Conservation (phyloP, 306 rosid species). For the Quercus ilex region DNA sequence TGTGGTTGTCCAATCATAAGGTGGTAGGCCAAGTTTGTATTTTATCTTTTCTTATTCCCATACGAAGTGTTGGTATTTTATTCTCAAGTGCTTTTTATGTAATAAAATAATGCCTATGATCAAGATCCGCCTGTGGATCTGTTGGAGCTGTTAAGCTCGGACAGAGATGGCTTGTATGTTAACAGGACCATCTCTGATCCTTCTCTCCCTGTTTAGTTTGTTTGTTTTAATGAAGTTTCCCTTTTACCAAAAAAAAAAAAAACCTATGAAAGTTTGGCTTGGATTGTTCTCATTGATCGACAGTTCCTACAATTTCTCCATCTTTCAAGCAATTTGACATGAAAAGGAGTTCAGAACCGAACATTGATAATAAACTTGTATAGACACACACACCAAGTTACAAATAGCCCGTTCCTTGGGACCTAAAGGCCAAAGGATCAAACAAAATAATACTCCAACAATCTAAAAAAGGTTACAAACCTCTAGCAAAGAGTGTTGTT, state of each 20-base stretch:
- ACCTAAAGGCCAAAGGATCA: neutral
- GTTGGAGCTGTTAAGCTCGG: too few species aligned
- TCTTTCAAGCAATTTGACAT: neutral
- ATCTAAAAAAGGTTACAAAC: too few species aligned
- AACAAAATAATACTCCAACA: too few species aligned
- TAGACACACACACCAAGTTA: too few species aligned
- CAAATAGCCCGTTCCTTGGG: neutral
- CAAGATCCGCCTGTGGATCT: too few species aligned
- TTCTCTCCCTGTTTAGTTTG: too few species aligned
- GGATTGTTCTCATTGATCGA: neutral
- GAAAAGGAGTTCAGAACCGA: neutral
- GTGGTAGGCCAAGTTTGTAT: neutral
- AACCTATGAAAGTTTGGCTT: neutral
- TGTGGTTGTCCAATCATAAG: neutral
- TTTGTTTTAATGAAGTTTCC: too few species aligned
- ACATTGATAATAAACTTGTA: too few species aligned
- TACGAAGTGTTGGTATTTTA: too few species aligned
- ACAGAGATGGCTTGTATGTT: too few species aligned
- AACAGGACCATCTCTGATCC: too few species aligned
- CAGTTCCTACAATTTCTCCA: neutral
- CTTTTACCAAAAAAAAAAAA: too few species aligned
- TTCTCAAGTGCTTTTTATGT: neutral
- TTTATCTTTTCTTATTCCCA: neutral
- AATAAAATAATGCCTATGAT: neutral
- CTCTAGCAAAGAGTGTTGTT: constrained; percentile 46